Evolutionary conservation across 352 stramenopile species (phyloP).

Genomic region (Globisporangium paroecandrum): DNA sequence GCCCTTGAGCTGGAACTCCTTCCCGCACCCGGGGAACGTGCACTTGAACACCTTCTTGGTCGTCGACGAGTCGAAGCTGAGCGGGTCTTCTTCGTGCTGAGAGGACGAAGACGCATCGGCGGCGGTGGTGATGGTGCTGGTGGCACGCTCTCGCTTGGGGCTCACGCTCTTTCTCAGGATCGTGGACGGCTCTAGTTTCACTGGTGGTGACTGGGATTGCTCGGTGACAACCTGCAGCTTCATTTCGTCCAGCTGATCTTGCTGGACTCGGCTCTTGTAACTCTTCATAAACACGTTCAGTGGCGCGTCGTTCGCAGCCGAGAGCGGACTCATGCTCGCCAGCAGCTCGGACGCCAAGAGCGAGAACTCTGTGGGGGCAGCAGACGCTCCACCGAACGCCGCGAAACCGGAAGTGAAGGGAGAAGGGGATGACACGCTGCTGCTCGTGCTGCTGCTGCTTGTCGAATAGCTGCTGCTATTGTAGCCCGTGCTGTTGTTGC

Average conservation of each 20-base stretch:
- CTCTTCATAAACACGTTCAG: slow-evolving; percentile 6
- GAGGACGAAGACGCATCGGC: background rate
- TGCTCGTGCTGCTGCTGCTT: background rate
- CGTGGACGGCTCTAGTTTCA: background rate
- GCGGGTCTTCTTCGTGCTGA: slow-evolving; percentile 7
- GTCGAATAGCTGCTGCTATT: background rate
- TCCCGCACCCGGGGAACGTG: slow-evolving; percentile 45
- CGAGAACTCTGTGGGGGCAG: background rate
- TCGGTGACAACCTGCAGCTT: background rate
- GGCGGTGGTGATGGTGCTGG: background rate
- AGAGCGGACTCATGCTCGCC: slow-evolving; percentile 3
- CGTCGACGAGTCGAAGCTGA: slow-evolving; percentile 2
- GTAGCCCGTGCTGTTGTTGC: background rate
- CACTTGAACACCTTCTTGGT: slow-evolving; percentile 34
- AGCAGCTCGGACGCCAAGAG: background rate
- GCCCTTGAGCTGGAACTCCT: slow-evolving; percentile 62
- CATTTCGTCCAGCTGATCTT: background rate
- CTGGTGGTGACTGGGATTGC: background rate
- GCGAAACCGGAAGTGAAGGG: slow-evolving; percentile 1
- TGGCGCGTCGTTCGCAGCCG: background rate
- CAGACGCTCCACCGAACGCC: background rate
- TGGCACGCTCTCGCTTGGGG: background rate
- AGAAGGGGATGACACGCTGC: background rate
- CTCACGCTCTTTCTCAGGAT: background rate
- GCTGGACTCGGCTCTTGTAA: background rate